Evolutionary conservation across 805 yeast species (phyloP).

Genomic region (Candida endomychidarum): DNA sequence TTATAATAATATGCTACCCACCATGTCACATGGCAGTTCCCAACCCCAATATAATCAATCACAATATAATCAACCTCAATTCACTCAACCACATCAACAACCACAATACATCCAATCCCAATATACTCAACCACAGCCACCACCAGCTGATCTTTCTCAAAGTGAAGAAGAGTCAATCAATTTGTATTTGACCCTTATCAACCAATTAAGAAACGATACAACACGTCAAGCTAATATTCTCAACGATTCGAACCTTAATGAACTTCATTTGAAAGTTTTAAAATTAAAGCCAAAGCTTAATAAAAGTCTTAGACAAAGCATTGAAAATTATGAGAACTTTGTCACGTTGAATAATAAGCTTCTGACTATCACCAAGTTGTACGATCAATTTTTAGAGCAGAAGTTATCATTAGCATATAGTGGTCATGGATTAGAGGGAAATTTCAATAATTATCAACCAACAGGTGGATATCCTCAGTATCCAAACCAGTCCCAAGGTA

Average conservation of each 20-base stretch:
- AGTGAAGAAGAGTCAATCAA: constrained; percentile 70
- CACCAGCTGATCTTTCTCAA: constrained; percentile 42
- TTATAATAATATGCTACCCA: constrained; percentile 27
- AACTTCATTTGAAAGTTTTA: constrained; percentile 58
- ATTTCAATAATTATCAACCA: constrained; percentile 1
- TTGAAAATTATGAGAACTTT: constrained; percentile 60
- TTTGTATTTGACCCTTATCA: constrained; percentile 67
- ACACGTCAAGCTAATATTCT: constrained; percentile 35
- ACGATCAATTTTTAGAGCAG: constrained; percentile 70
- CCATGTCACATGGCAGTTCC: no score
- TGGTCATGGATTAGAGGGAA: constrained; percentile 19
- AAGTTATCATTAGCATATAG: constrained; percentile 39
- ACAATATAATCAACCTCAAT: constrained; percentile 5
- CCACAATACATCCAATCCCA: constrained; percentile 10
- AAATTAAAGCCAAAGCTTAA: constrained; percentile 70
- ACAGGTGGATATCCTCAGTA: not conserved
- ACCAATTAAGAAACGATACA: constrained; percentile 49
- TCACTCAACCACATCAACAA: constrained; percentile 3
- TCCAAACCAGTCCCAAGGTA: no score
- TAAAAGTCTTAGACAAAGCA: constrained; percentile 54
- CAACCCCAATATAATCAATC: constrained; percentile 4
- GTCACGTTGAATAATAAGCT: constrained; percentile 77
- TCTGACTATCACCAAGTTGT: constrained; percentile 70
- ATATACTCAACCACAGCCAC: constrained; percentile 12
- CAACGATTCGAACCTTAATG: constrained; percentile 52